These are phyloP conservation scores for Furcasterigmium furcatum DNA, from an alignment of 2,329 filamentous ascomycete species.

Conservation along the genomic window DNA sequence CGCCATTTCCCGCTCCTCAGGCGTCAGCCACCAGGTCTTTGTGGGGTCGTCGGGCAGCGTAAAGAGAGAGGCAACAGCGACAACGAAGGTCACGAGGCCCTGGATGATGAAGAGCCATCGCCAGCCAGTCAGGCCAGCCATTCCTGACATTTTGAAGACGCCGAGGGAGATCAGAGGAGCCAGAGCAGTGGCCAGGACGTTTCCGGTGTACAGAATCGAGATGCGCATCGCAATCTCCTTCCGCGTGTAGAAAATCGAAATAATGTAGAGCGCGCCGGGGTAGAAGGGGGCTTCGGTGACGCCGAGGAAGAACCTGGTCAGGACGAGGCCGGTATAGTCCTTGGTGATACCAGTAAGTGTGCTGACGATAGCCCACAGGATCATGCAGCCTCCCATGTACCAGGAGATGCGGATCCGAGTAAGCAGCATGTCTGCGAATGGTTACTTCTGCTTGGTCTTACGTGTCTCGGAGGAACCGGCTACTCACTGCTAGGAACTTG, in stretches of 20 bases:
- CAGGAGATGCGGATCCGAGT: constrained; percentile 8
- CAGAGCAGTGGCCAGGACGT: constrained; percentile 22
- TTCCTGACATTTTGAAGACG: constrained; percentile 22
- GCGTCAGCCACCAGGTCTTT: constrained; percentile 29
- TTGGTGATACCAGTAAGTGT: constrained; percentile 20
- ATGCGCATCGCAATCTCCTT: constrained; percentile 22
- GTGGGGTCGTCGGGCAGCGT: constrained; percentile 24
- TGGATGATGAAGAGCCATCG: constrained; percentile 19
- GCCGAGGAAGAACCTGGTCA: constrained; percentile 20
- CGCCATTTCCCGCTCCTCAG: constrained; percentile 35
- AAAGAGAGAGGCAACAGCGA: constrained; percentile 9
- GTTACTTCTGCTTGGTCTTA: too few species aligned
- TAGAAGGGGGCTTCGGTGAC: constrained; percentile 25
- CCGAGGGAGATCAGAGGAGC: constrained; percentile 20
- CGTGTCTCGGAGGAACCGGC: too few species aligned
- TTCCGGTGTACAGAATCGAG: constrained; percentile 22
- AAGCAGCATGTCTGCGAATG: constrained; percentile 10
- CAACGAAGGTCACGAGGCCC: constrained; percentile 12
- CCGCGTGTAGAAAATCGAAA: constrained; percentile 25
- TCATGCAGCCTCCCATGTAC: constrained; percentile 11
- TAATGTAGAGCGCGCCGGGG: constrained; percentile 20
- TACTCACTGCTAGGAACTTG: too few species aligned
- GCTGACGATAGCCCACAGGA: constrained; percentile 21
- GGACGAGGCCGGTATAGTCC: constrained; percentile 18
- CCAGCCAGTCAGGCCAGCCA: constrained; percentile 18